Evolutionary conservation across 441 rosid genomes (phyloP), one percentile per base, ranked within the genome.

Genomic region (Melianthus villosus): DNA sequence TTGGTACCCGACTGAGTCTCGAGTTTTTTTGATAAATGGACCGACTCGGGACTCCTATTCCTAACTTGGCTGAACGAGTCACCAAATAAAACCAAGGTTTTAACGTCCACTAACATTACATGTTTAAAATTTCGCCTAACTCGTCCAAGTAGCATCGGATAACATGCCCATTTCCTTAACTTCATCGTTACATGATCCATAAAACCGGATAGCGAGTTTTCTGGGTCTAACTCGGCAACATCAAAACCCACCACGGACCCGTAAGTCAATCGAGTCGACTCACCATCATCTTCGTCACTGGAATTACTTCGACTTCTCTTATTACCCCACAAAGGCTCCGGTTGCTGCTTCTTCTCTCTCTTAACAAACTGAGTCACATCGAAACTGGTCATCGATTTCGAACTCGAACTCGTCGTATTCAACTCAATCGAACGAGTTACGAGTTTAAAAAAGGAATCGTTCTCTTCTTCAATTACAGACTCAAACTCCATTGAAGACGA

Each of bases 181-280:
- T 69, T 63, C 62, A 83, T 53, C 0, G 93, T 82, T 13, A 78
- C 75, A 27, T 65, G 71, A 18, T 78, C 77, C 22, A 87, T 18
- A 8, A 87, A 87, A 34, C 97, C 97, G 8, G 80, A 51, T 0
- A 87, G 66, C 35, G 95, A 78, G 66, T 74, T 68, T 60, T 87
- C 95, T 15, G 94, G 79, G 61, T 83, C 93, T 30, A 87, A 73
- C 64, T 83, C 97, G 33, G 49, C 60, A 26, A 64, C 77, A 11
- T 78, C 87, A 41, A 87, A 87, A 6, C 92, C 73, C 38, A 78
- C 71, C n/a, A 83, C 42, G 0, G 97, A 87, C 1, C 97, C 97
- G 53, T 83, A 80, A 57, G 59, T 72, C 64, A 70, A 23, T 60
- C 52, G 71, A 42, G 44, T 46, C 39, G 42, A 63, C 60, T 68